These are phyloP conservation scores for Hymenoscyphus salicellus DNA, from an alignment of 2,329 filamentous ascomycete species.

Conservation along the genomic window DNA sequence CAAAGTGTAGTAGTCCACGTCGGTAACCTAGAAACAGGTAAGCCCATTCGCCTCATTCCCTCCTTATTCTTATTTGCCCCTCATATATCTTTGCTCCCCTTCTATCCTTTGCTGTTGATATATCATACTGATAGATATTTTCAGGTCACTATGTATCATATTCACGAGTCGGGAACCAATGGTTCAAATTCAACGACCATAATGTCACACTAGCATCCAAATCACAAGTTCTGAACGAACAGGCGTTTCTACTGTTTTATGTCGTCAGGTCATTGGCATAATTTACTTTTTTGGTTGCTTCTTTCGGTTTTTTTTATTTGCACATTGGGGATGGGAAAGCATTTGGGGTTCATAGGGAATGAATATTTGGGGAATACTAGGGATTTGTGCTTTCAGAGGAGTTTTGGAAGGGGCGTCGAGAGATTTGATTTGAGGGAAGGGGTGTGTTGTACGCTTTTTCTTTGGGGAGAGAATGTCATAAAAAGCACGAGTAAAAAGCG, in stretches of 20 bases:
- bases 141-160: constrained; percentile 83
- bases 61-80: too few species aligned
- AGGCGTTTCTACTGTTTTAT: constrained; percentile 92
- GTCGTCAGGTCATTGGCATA: constrained; percentile 54
- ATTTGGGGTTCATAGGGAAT: constrained; percentile 10
- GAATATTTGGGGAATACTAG: constrained; percentile 1
- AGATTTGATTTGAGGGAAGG: not conserved
- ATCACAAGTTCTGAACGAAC: constrained; percentile 78
- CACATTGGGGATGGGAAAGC: not conserved
- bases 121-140: not conserved
- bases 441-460: not conserved
- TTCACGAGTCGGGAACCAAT: constrained; percentile 77
- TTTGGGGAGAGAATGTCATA: not conserved
- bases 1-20: constrained; percentile 90
- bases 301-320: not conserved
- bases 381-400: not conserved
- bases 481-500: not conserved
- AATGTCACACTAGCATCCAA: constrained; percentile 81
- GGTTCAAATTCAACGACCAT: constrained; percentile 96
- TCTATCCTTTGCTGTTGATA: not conserved
- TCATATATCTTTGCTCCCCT: too few species aligned
- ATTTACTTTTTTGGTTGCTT: not conserved
- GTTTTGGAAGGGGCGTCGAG: not conserved
- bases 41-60: constrained; percentile 12
- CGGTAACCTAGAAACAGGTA: constrained; percentile 80